Conservation (phyloP, 495 filamentous ascomycete species). For the Rhypophila decipiens region DNA sequence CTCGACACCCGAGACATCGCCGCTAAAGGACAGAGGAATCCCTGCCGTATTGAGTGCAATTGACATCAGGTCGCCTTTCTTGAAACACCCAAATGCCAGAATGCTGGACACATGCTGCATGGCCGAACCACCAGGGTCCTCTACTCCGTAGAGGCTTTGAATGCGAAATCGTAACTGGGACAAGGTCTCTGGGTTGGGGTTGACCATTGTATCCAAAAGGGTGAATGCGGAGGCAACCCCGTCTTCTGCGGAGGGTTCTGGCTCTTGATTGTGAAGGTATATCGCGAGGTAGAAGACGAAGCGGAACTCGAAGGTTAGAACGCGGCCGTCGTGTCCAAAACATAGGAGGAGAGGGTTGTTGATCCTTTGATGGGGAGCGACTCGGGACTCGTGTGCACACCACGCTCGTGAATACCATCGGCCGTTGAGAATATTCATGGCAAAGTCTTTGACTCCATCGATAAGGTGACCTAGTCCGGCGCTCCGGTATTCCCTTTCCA, state of each 20-base stretch:
- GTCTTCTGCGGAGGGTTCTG: not conserved
- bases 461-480: not conserved
- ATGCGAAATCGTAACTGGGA: slow-evolving; percentile 10
- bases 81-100: slow-evolving; percentile 11
- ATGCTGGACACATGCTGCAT: slow-evolving; percentile 18
- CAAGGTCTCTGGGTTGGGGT: slow-evolving; percentile 8
- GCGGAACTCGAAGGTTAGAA: slow-evolving; percentile 19
- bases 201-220: not conserved
- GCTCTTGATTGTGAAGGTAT: not conserved
- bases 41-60: slow-evolving; percentile 19
- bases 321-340: slow-evolving; percentile 6
- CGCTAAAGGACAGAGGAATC: slow-evolving; percentile 14
- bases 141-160: slow-evolving; percentile 6
- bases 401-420: slow-evolving; percentile 20
- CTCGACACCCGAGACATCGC: slow-evolving; percentile 4
- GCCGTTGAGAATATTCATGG: slow-evolving; percentile 13
- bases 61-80: slow-evolving; percentile 16
- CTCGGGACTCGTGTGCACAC: slow-evolving; percentile 22
- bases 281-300: slow-evolving; percentile 12
- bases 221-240: not conserved
- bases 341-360: slow-evolving; percentile 21
- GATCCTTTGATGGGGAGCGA: slow-evolving; percentile 5
- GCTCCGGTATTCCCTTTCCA: not conserved
- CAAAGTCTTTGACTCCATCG: slow-evolving; percentile 3
- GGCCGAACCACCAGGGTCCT: not conserved